Evolutionary conservation across 1,284 basidiomycete species (phyloP), one percentile per base, ranked within the genome.

Genomic region (Trichosporon sp.): DNA sequence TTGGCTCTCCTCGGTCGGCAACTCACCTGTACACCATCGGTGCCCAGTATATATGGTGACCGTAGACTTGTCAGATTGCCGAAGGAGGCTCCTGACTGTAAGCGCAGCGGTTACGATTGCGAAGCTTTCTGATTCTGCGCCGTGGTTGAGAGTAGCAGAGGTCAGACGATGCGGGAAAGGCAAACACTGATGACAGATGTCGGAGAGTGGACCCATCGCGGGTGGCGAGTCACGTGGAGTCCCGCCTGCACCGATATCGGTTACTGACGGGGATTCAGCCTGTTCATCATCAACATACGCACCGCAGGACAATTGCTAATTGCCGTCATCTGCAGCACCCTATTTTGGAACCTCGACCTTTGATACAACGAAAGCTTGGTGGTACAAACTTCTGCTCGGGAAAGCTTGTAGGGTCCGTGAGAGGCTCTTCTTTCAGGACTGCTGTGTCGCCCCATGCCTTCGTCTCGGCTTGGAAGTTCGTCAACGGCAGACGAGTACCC

Each of bases 191-290:
- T 44, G 40, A 19, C 40, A 44, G 16, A 2, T 44, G 40, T 23
- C 4, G 19, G 40, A 44, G 9, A 5, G 9, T 44, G 40, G 19
- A 19, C 5, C 40, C 19, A 10, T 11, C 19, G 40, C 19, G n/a
- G 40, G 49, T 54, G 52, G 58, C 61, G 59, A 40, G 27, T 60
- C 64, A 29, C 56, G 21, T 62, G 52, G 13, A 61, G 40, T 11
- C 57, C 19, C 16, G 40, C 16, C n/a, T 14, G 34, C 34, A 7
- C 21, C 3, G 62, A 19, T 14, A 32, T 49, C 37, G 29, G 58
- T 16, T 21, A 31, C 19, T 25, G 19, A 37, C 58, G 21, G 52
- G 16, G n/a, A 8, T 58, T 23, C 7, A 6, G 19, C 13, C 14
- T 10, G 7, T 29, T 21, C 46, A 37, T 34, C 59, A 34, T 33